phyloP scores from a whole-genome alignment of 805 yeast genomes.

The Barnettozyma botsteinii region DNA sequence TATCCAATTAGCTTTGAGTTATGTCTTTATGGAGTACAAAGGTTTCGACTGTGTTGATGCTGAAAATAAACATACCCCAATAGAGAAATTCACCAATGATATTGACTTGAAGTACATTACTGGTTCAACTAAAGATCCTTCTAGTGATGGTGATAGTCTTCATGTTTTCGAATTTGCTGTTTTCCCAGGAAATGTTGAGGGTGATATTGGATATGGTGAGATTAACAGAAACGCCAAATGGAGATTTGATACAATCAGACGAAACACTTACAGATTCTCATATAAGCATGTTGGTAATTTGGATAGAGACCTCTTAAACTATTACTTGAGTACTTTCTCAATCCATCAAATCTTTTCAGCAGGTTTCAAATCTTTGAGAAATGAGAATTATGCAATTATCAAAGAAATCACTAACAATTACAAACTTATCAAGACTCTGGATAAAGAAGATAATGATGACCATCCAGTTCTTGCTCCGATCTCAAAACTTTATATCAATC shows the following conservation, averaged over 20 bases:
- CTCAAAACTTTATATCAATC: background rate
- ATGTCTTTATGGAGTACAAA: background rate
- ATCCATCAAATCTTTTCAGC: background rate
- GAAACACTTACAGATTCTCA: constrained; percentile 2
- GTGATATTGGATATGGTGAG: constrained; percentile 7
- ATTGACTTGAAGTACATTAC: constrained; percentile 4
- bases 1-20: background rate
- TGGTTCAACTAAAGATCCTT: constrained; percentile 1
- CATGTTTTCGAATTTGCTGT: constrained; percentile 6
- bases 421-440: background rate
- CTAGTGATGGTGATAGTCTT: background rate
- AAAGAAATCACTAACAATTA: background rate
- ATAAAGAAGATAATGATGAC: background rate
- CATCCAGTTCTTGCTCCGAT: background rate
- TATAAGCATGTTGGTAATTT: constrained; percentile 8
- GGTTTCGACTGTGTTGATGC: background rate
- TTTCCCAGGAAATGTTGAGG: constrained; percentile 6
- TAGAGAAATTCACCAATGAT: background rate
- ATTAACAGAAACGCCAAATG: constrained; percentile 3
- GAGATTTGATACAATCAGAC: background rate
- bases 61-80: background rate
- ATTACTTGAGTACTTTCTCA: constrained; percentile 1
- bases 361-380: background rate
- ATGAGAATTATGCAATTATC: background rate
- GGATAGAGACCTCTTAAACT: constrained; percentile 4